Evolutionary conservation across 805 yeast genomes (phyloP).

Genomic region (Yarrowia deformans): DNA sequence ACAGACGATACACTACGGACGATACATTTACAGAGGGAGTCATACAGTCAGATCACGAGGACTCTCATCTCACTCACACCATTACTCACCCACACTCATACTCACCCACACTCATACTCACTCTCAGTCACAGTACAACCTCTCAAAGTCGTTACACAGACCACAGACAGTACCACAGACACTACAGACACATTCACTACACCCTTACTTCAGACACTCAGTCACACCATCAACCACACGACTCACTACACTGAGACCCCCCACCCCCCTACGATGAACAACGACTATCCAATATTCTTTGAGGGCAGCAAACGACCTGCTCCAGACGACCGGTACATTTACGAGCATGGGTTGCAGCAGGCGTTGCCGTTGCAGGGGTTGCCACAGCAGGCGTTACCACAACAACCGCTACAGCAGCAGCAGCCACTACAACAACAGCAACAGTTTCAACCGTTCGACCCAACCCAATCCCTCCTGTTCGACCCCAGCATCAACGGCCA

Average conservation of each 20-base stretch:
- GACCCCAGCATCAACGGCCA: slow-evolving; percentile 31
- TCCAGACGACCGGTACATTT: slow-evolving; percentile 13
- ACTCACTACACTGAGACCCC: neutral
- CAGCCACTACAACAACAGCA: no score
- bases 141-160: no score
- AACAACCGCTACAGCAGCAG: neutral
- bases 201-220: no score
- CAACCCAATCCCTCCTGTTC: slow-evolving; percentile 6
- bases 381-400: neutral
- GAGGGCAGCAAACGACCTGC: slow-evolving; percentile 18
- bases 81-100: no score
- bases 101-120: no score
- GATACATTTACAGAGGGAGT: no score
- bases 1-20: no score
- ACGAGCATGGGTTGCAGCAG: neutral
- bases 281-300: slow-evolving; percentile 22
- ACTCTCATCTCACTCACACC: no score
- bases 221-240: neutral
- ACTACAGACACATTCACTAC: no score
- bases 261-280: neutral
- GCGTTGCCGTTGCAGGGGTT: neutral
- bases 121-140: no score
- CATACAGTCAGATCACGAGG: no score
- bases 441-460: slow-evolving; percentile 8
- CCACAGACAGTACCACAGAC: no score